Evolutionary conservation across 2,329 filamentous ascomycete genomes (phyloP).

Genomic region (Neofusicoccum ribis): DNA sequence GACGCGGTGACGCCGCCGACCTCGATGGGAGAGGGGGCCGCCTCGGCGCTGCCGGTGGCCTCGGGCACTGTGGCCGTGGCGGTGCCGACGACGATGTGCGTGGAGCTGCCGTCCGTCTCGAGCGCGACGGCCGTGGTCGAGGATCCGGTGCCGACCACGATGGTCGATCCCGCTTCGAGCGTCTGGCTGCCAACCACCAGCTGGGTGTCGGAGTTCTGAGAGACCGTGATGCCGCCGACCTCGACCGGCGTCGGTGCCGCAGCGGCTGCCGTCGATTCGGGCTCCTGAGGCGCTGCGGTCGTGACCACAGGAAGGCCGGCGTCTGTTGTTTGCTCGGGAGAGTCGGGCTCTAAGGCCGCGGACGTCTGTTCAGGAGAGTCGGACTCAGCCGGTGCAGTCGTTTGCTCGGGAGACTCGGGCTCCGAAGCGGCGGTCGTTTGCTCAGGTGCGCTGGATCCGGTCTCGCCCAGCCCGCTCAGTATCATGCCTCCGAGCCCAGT

Average conservation of each 20-base stretch:
- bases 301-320: background rate
- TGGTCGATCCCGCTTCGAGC: conserved; percentile 27
- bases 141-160: conserved; percentile 3
- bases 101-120: background rate
- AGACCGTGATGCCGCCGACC: conserved; percentile 5
- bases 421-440: background rate
- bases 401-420: background rate
- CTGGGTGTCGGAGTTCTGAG: background rate
- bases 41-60: background rate
- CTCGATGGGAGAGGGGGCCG: background rate
- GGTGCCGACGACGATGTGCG: background rate
- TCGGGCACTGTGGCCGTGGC: background rate
- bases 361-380: background rate
- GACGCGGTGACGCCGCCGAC: conserved; percentile 4
- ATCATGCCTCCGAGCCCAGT: too few species aligned
- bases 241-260: background rate
- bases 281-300: background rate
- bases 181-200: background rate
- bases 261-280: background rate
- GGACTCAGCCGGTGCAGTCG: background rate
- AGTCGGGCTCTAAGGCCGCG: background rate
- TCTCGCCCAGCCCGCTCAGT: background rate
- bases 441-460: background rate
- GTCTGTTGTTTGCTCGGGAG: background rate
- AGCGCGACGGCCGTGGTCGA: conserved; percentile 5